Percentiles rank a stretch among this genome's conserved stretches.
These are phyloP conservation scores for Citrus glauca DNA, from an alignment of 345 rosid genomes.

Conservation along the genomic window DNA sequence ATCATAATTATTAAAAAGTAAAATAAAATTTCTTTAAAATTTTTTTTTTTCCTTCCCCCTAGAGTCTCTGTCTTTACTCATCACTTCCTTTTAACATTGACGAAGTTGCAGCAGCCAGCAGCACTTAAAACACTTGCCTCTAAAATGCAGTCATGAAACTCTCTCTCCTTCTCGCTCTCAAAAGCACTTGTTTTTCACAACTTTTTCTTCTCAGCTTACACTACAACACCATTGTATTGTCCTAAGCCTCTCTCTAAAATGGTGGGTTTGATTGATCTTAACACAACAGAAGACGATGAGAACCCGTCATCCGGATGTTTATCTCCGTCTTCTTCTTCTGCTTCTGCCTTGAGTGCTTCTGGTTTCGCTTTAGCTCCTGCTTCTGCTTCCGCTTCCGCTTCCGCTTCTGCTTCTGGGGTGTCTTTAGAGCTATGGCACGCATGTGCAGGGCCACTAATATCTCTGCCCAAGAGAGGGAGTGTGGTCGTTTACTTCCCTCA, in stretches of 20 bases:
- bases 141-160: conserved; percentile 40
- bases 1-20: not conserved
- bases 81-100: conserved; percentile 27
- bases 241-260: conserved; percentile 21
- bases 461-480: conserved; percentile 82
- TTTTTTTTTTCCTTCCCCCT: no score
- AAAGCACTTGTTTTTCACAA: not conserved
- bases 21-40: not conserved
- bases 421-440: conserved; percentile 99
- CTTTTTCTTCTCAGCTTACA: not conserved
- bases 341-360: conserved; percentile 43
- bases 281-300: conserved; percentile 87
- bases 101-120: conserved; percentile 19
- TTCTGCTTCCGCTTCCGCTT: conserved; percentile 25
- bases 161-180: not conserved
- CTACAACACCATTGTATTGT: not conserved
- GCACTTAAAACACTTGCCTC: not conserved
- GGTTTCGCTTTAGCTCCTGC: conserved; percentile 19
- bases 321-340: conserved; percentile 53
- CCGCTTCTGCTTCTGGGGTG: conserved; percentile 49
- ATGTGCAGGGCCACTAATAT: conserved; percentile 96
- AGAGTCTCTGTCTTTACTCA: not conserved
- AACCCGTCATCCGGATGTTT: conserved; percentile 62
- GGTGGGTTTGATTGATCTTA: conserved; percentile 96
- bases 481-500: conserved; percentile 87